phyloP scores from a whole-genome alignment of 2,329 filamentous ascomycete species.

The Fusarium sp. region DNA sequence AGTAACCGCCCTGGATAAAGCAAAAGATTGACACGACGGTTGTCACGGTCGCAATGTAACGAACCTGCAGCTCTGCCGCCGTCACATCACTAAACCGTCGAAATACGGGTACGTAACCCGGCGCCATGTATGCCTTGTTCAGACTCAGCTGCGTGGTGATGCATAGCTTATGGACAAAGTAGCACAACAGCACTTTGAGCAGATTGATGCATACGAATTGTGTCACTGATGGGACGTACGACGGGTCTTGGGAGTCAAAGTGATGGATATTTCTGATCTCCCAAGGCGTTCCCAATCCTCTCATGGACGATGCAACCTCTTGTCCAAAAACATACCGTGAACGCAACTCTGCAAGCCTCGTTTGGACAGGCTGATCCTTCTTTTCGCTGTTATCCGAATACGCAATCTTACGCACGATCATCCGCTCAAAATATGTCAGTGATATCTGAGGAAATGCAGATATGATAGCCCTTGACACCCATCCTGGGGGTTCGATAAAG shows the following conservation, averaged over 20 bases:
- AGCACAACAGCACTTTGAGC: constrained; percentile 31
- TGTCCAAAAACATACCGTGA: constrained; percentile 40
- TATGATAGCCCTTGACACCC: constrained; percentile 36
- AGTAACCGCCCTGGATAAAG: constrained; percentile 42
- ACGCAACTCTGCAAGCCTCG: background rate
- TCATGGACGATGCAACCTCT: constrained; percentile 40
- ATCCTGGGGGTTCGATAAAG: constrained; percentile 40
- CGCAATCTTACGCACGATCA: constrained; percentile 39
- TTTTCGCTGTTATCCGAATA: constrained; percentile 14
- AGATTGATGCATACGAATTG: constrained; percentile 28
- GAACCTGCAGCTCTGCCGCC: constrained; percentile 29
- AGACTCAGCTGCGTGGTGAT: constrained; percentile 34
- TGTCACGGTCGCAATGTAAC: constrained; percentile 37
- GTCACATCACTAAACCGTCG: constrained; percentile 26
- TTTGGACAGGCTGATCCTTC: constrained; percentile 8
- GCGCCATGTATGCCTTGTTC: constrained; percentile 31
- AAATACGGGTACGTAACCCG: constrained; percentile 26
- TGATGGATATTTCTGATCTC: constrained; percentile 42
- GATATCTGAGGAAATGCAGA: constrained; percentile 40
- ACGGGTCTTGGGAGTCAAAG: constrained; percentile 32
- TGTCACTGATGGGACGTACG: constrained; percentile 19
- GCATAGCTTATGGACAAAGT: constrained; percentile 29
- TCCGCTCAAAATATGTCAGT: constrained; percentile 41
- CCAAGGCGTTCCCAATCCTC: constrained; percentile 38
- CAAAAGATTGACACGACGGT: constrained; percentile 41